Base-by-base conservation (phyloP, 192 early-diverging fungal genomes). In the Allomyces macrogynus region DNA sequence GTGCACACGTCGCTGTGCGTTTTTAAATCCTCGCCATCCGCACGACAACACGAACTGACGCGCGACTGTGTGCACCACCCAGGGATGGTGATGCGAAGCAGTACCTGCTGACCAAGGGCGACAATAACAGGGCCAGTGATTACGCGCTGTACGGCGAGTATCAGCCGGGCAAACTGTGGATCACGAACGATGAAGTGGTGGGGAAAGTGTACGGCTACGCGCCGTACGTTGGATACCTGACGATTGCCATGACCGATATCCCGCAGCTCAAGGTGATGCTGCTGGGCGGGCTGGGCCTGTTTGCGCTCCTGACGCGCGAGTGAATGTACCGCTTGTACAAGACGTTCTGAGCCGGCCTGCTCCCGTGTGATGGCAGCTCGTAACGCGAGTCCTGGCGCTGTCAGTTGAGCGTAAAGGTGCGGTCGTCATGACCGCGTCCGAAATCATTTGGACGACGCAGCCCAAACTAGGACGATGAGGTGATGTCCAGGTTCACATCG, bases 171-270 rank as follows among this genome's bases (percentile, higher is more conserved):
- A 89, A 91, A 75, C 79, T 91, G 79, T 97, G 95, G 95, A 86
- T 97, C 68, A 77, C 89, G 68, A 78, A 81, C 64, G 86, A 92
- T 66, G 83, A 97, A 65, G 81, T 97, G 22, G 23, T 22, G 32
- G 49, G 49, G 20, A n/a, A 20, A 20, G 49, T 57, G 16, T 20
- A 57, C 20, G 49, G 49, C 16, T 57, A 57, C 49, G 49, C 49
- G 63, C 92, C 92, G 20, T 90, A 93, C 69, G 80, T 93, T 23
- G 95, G 95, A 63, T 94, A 94, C 86, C 84, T 93, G 24, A 96
- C 92, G 14, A 98, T 98, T 64, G 74, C 89, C 61, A 87, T 98
- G 84, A 96, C 92, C 72, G 92, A 96, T 67, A 94, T 90, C 65
- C 93, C 93, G 67, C 81, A 90, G 74, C 72, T 93, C n/a, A 98